Base-by-base conservation (phyloP, 2,329 filamentous ascomycete species). In the Trichoderma aggressivum region DNA sequence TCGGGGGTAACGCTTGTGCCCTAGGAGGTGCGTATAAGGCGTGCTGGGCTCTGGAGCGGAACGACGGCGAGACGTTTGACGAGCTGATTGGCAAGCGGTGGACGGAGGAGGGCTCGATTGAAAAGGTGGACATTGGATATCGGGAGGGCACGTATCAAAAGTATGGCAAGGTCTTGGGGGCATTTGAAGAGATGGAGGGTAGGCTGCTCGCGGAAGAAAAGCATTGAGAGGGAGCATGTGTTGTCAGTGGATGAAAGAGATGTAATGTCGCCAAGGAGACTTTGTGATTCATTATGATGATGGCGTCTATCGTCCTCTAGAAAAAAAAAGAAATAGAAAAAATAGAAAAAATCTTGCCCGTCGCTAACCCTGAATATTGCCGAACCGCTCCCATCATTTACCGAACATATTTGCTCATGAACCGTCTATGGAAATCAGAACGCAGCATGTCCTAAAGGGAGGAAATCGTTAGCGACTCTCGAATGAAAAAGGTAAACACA, bases 401-500 rank as follows among this genome's bases (percentile, higher is more conserved):
- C 80, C 87, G 82, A 73, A 90, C 87, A 74, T 89, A 90, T 78
- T 89, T 89, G 81, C 82, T 85, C 96, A 99, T 99, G 81, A 99
- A 99, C 74, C 94, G 91, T 83, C 94, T 96, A 85, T 99, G 96
- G 81, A 99, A 99, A 82, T 99, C 96, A 34, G 94, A 98, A 73
- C 95, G 90, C 74, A 98, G 84, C 78, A 97, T 86, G 82, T 98
- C 92, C 90, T 93, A 43, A 68, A 21, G n/a, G 65, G 61, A 50
- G 24, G 64, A 68, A 56, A 36, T 24, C 12, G 10, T 68, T 24
- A 55, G 55, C 7, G 36, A 24, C 16, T 18, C 14, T n/a, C 5
- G 14, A 24, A 30, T 11, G 14, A 12, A 14, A 26, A 24, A 5
- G 1, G 1, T 7, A 68, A 30, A 6, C 4, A 61, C 61, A 53